Evolutionary conservation across 768 basidiomycete genomes (phyloP).

Genomic region (Podaxis sp.): DNA sequence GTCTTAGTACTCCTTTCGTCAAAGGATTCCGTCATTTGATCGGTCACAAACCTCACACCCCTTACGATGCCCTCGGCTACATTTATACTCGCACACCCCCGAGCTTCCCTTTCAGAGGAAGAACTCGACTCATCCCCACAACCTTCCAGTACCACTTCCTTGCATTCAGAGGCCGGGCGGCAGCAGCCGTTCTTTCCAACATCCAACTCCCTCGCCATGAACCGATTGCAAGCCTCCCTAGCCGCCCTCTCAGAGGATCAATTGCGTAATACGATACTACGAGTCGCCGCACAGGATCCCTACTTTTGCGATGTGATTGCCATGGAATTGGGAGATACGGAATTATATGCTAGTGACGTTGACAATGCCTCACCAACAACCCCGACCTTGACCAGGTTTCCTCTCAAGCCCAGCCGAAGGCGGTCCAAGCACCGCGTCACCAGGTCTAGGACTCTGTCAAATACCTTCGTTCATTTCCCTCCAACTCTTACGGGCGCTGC

Average conservation of each 20-base stretch:
- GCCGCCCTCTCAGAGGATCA: conserved; percentile 34
- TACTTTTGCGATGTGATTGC: conserved; percentile 38
- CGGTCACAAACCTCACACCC: neutral
- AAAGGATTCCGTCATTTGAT: neutral
- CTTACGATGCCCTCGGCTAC: neutral
- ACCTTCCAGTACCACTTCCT: conserved; percentile 26
- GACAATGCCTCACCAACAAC: conserved; percentile 20
- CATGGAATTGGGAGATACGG: conserved; percentile 32
- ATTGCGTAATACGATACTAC: conserved; percentile 39
- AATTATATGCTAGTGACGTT: neutral
- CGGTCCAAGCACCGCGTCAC: conserved; percentile 13
- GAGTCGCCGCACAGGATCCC: conserved; percentile 34
- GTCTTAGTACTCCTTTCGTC: neutral
- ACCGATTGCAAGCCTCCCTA: conserved; percentile 34
- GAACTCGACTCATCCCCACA: conserved; percentile 26
- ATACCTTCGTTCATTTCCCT: conserved; percentile 11
- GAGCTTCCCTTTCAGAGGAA: conserved; percentile 13
- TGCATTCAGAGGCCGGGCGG: conserved; percentile 22
- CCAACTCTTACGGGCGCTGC: neutral
- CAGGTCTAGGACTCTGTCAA: neutral
- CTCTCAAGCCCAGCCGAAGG: conserved; percentile 16
- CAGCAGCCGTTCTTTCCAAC: conserved; percentile 16
- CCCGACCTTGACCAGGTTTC: conserved; percentile 16
- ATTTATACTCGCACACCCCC: conserved; percentile 8
- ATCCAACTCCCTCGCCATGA: conserved; percentile 14